A percentile compares a stretch with the other conserved stretches of the same genome.
These are phyloP conservation scores for Solanum sejunctum DNA, from an alignment of 257 asterid species.

Conservation along the genomic window DNA sequence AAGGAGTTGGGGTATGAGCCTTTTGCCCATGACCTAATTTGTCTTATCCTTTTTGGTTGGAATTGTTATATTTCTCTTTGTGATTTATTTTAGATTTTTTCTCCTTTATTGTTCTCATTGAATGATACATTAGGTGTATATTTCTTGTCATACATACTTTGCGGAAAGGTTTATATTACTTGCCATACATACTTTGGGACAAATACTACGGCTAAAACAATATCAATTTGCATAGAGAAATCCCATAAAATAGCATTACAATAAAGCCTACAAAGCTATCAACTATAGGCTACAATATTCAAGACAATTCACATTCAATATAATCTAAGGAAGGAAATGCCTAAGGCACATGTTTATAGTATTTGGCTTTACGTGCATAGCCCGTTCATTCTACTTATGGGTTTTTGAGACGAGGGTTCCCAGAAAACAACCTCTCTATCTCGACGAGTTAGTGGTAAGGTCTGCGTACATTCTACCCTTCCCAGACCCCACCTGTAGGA, in stretches of 20 bases:
- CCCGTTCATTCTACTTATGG: too few species aligned
- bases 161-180: not conserved
- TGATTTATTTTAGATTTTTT: not conserved
- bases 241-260: not conserved
- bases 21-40: conserved; percentile 13
- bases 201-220: not conserved
- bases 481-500: too few species aligned
- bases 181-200: not conserved
- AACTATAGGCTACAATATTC: not conserved
- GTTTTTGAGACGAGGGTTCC: too few species aligned
- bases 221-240: not conserved
- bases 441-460: too few species aligned
- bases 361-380: not conserved
- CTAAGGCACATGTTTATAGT: not conserved
- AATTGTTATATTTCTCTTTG: not conserved
- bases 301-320: not conserved
- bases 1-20: conserved; percentile 52
- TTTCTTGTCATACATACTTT: not conserved
- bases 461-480: too few species aligned
- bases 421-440: too few species aligned
- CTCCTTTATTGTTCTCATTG: not conserved
- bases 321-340: not conserved
- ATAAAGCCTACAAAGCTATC: not conserved
- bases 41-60: not conserved
- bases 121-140: not conserved